Base-by-base conservation (phyloP, 2,329 filamentous ascomycete genomes). In the Cladobotryum protrusum region DNA sequence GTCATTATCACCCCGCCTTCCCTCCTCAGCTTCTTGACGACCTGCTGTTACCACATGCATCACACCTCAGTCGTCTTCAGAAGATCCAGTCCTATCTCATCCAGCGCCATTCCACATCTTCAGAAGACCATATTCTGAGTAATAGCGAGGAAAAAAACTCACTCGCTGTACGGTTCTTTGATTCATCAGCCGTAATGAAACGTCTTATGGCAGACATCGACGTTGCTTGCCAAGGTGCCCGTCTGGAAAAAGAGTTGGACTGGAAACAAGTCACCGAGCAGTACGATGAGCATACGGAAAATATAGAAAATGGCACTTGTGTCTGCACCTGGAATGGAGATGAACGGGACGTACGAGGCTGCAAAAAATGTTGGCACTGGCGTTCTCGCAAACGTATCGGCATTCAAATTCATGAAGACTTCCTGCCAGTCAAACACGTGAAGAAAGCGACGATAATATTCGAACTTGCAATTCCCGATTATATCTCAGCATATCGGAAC, bases 1-100 rank as follows among this genome's bases (percentile, higher is more conserved):
- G 44, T 0, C 63, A 78, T 0, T 83, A 76, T 47, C 67, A 76
- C 12, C 78, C 82, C 0, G 65, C 69, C 0, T 77, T 87, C 43
- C 54, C 62, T 0, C 63, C 75, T 0, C 66, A 74, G 3, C 58
- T 77, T 0, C 63, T 87, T 1, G 73, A 86, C 56, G 66, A 73
- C 3, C 65, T 87, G 0, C 76, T 81, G 3, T 55, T 87, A 0
- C 63, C 74, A 0, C 63, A 61, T 0, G 54, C 65, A 1, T 39
- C 57, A 1, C 75, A 82, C 9, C 75, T 87, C 72, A 24, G 57
- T 0, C 72, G 78, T 0, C 67, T 86, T 0, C 66, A 71, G 0
- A 2, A 15, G 5, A 54, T 62, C 2, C 57, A 64, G 29, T 4
- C 12, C 4, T 52, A 58, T 40, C 44, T 58, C 1, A 29, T n/a